Evolutionary conservation across 2,329 filamentous ascomycete genomes (phyloP).

Genomic region (Verticillium dahliae): DNA sequence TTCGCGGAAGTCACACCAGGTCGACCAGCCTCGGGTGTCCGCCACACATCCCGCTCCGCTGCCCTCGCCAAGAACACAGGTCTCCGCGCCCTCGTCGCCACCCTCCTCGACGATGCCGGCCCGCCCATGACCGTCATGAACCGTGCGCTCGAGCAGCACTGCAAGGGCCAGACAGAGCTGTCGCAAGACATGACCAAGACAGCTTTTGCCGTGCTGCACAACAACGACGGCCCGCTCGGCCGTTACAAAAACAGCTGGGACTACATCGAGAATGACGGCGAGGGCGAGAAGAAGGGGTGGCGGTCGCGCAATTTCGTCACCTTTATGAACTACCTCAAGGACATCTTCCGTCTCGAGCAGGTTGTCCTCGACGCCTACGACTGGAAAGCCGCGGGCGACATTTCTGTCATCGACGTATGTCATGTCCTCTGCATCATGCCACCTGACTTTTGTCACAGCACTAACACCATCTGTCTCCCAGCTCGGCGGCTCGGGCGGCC

Average conservation of each 20-base stretch:
- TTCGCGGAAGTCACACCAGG: conserved; percentile 19
- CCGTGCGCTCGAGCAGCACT: conserved; percentile 23
- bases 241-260: conserved; percentile 29
- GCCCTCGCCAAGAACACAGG: conserved; percentile 24
- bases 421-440: neutral
- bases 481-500: conserved; percentile 36
- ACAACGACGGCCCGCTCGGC: conserved; percentile 18
- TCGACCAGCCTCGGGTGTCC: conserved; percentile 16
- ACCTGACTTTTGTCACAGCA: neutral
- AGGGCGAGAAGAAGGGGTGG: conserved; percentile 29
- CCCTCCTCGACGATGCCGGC: conserved; percentile 28
- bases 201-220: conserved; percentile 28
- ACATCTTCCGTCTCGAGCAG: conserved; percentile 28
- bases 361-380: conserved; percentile 25
- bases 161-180: conserved; percentile 20
- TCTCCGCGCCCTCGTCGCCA: conserved; percentile 27
- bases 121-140: conserved; percentile 27
- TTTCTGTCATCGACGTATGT: conserved; percentile 32
- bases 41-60: conserved; percentile 30
- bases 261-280: conserved; percentile 31
- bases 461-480: conserved; percentile 5
- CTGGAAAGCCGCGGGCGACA: conserved; percentile 27
- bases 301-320: conserved; percentile 29
- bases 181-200: conserved; percentile 26
- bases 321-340: conserved; percentile 32